Percentiles rank a stretch among this genome's conserved stretches.
phyloP scores from a whole-genome alignment of 208 protist genomes.

The Leishmania guyanensis region DNA sequence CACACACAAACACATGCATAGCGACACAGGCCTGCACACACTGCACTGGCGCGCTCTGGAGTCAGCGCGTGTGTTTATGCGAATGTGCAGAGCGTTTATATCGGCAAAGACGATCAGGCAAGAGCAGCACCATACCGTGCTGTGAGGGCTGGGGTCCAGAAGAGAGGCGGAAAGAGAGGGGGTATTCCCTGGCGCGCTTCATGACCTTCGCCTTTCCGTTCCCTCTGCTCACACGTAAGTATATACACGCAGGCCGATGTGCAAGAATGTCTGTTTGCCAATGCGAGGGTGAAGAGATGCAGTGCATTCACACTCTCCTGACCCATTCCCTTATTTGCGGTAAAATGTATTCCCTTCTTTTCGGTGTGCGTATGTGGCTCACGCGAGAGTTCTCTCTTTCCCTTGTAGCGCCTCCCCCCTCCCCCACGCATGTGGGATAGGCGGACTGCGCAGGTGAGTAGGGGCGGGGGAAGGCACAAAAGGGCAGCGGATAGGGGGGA shows the following conservation, averaged over 20 bases:
- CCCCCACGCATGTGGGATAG: not conserved
- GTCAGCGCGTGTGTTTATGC: not conserved
- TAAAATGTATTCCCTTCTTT: not conserved
- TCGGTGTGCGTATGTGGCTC: not conserved
- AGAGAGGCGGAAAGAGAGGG: not conserved
- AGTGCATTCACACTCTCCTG: not conserved
- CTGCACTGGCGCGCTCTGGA: not conserved
- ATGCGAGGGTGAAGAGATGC: not conserved
- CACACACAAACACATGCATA: not conserved
- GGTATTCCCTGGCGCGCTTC: not conserved
- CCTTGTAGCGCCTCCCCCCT: not conserved
- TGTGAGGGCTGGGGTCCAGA: not conserved
- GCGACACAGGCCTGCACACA: not conserved
- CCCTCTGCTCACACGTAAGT: not conserved
- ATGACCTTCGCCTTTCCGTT: not conserved
- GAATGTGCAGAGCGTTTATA: not conserved
- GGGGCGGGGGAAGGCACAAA: not conserved
- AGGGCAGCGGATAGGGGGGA: not conserved
- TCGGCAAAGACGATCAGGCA: not conserved
- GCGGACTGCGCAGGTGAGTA: not conserved
- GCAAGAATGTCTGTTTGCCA: not conserved
- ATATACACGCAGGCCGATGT: not conserved
- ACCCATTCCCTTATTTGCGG: not conserved
- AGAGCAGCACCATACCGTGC: not conserved
- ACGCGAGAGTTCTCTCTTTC: not conserved